phyloP scores from a whole-genome alignment of 2,329 filamentous ascomycete species.

The Capronia americana region DNA sequence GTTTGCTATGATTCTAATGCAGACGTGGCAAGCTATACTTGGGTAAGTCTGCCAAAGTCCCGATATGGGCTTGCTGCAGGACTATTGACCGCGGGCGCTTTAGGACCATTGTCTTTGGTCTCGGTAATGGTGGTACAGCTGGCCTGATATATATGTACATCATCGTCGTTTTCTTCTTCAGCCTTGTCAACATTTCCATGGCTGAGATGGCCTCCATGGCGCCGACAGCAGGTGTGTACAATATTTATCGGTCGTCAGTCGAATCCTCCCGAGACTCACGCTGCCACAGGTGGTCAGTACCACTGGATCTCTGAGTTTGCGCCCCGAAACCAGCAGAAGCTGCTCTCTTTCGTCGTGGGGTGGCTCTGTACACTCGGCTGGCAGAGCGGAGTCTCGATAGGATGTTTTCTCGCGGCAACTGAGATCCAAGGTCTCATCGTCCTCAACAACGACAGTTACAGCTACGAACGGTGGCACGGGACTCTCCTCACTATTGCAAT shows the following conservation, averaged over 20 bases:
- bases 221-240: constrained; percentile 44
- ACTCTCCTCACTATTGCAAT: constrained; percentile 52
- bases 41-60: constrained; percentile 7
- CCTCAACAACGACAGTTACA: constrained; percentile 45
- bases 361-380: constrained; percentile 42
- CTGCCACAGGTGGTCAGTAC: constrained; percentile 34
- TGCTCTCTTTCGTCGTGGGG: constrained; percentile 53
- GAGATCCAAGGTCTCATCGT: constrained; percentile 46
- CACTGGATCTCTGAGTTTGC: constrained; percentile 55
- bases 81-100: constrained; percentile 42
- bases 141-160: constrained; percentile 62
- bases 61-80: constrained; percentile 41
- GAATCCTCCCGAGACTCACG: neutral
- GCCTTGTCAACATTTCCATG: constrained; percentile 51
- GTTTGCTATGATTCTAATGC: constrained; percentile 47
- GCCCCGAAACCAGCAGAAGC: constrained; percentile 48
- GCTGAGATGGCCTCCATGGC: constrained; percentile 60
- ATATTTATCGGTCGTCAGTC: neutral
- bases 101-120: constrained; percentile 29
- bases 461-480: constrained; percentile 51
- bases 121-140: constrained; percentile 58
- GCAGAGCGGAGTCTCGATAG: constrained; percentile 45
- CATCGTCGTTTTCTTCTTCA: constrained; percentile 54
- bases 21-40: constrained; percentile 19
- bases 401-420: constrained; percentile 43